Evolutionary conservation across 306 rosid species (phyloP).

Genomic region (Cucumis hystrix): DNA sequence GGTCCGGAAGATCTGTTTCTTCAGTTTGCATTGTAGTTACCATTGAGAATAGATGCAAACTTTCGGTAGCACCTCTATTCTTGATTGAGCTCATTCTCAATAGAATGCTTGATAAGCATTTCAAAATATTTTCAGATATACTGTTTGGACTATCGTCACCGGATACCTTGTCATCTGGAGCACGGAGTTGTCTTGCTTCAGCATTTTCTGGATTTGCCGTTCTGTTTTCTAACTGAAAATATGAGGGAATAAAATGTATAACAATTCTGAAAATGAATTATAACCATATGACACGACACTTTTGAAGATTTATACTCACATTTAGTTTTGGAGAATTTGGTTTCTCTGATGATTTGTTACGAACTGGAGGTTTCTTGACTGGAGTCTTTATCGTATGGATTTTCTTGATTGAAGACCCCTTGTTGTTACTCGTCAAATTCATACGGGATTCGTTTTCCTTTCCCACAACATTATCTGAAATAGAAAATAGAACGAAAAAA

Average conservation of each 20-base stretch:
- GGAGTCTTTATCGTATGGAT: conserved; percentile 15
- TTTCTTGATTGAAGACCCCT: conserved; percentile 21
- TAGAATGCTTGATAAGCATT: conserved; percentile 73
- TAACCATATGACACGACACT: neutral
- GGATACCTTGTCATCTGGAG: conserved; percentile 13
- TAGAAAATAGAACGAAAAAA: conserved; percentile 5
- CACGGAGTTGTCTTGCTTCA: conserved; percentile 19
- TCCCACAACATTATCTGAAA: conserved; percentile 47
- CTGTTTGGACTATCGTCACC: conserved; percentile 59
- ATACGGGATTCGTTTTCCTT: conserved; percentile 43
- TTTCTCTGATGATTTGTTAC: conserved; percentile 35
- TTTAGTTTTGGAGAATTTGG: conserved; percentile 30
- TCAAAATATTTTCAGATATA: conserved; percentile 60
- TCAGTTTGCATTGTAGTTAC: conserved; percentile 14
- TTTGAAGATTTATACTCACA: conserved; percentile 17
- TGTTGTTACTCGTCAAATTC: conserved; percentile 25
- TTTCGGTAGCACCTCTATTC: conserved; percentile 21
- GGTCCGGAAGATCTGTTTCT: conserved; percentile 35
- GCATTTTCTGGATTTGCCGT: conserved; percentile 17
- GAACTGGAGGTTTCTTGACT: conserved; percentile 29
- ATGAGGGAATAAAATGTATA: conserved; percentile 8
- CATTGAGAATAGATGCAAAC: conserved; percentile 16
- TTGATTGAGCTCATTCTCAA: conserved; percentile 44
- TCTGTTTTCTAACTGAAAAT: conserved; percentile 43
- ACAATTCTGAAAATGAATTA: neutral